Conservation (phyloP, 1,284 basidiomycete genomes). For the Cryptococcus sp. region DNA sequence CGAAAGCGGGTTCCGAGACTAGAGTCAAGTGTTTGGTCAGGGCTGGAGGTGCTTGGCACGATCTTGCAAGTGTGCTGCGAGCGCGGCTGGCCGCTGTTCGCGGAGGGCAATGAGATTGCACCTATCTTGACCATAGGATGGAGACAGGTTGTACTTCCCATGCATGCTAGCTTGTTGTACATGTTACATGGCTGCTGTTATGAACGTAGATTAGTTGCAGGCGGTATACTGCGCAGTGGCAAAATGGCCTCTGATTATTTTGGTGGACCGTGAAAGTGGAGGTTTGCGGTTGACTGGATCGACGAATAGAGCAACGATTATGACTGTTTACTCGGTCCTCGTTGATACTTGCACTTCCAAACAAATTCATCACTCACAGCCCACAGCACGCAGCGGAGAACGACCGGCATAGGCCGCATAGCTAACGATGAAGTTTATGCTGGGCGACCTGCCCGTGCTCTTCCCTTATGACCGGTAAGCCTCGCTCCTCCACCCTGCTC, state of each 20-base stretch:
- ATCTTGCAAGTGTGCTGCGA: constrained; percentile 26
- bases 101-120: background rate
- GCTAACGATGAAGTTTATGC: constrained; percentile 84
- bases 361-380: background rate
- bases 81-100: constrained; percentile 21
- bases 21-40: constrained; percentile 41
- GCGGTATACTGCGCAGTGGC: too few relatives aligned
- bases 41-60: constrained; percentile 41
- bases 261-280: constrained; percentile 10
- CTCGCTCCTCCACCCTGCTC: background rate
- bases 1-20: constrained; percentile 14
- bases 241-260: background rate
- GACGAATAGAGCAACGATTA: background rate
- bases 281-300: constrained; percentile 5
- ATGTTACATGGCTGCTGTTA: background rate
- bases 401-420: too few relatives aligned
- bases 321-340: background rate
- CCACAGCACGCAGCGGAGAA: too few relatives aligned
- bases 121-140: background rate
- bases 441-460: constrained; percentile 85
- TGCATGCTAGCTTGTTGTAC: background rate
- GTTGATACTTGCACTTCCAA: background rate
- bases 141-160: background rate
- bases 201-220: background rate
- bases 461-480: constrained; percentile 79